Percentiles rank a stretch among this genome's conserved stretches.
Conservation (phyloP, 352 stramenopile species). For the Peronosclerospora sorghi region DNA sequence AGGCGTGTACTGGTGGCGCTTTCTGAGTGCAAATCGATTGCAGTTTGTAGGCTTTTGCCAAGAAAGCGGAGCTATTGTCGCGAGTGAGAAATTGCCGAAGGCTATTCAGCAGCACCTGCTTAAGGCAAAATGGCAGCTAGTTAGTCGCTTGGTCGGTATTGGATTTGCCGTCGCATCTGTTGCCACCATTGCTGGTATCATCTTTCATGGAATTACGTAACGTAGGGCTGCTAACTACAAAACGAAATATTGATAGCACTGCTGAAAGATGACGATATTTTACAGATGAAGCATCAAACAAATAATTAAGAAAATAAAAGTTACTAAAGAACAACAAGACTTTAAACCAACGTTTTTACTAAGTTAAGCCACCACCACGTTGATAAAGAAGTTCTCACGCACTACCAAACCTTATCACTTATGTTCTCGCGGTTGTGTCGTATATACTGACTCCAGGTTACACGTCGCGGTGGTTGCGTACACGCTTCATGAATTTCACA, state of each 20-base stretch:
- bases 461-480: conserved; percentile 84
- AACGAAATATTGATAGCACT: too few relatives aligned
- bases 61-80: conserved; percentile 33
- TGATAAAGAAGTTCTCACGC: conserved; percentile 61
- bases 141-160: conserved; percentile 23
- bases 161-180: conserved; percentile 8
- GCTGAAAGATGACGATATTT: too few relatives aligned
- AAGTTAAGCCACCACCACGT: conserved; percentile 71
- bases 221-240: background rate
- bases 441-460: conserved; percentile 85
- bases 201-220: conserved; percentile 12
- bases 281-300: too few relatives aligned
- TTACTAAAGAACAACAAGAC: too few relatives aligned
- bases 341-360: conserved; percentile 87
- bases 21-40: conserved; percentile 37
- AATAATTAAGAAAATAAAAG: too few relatives aligned
- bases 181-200: conserved; percentile 5
- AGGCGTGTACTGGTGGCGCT: conserved; percentile 46
- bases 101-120: conserved; percentile 30
- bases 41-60: conserved; percentile 46
- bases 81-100: conserved; percentile 17
- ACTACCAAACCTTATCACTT: conserved; percentile 47
- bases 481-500: conserved; percentile 88
- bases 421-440: conserved; percentile 43
- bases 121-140: conserved; percentile 32